Evolutionary conservation across 805 yeast genomes (phyloP), one percentile per base, ranked within the genome.

Genomic region (Priceomyces melissophilus): DNA sequence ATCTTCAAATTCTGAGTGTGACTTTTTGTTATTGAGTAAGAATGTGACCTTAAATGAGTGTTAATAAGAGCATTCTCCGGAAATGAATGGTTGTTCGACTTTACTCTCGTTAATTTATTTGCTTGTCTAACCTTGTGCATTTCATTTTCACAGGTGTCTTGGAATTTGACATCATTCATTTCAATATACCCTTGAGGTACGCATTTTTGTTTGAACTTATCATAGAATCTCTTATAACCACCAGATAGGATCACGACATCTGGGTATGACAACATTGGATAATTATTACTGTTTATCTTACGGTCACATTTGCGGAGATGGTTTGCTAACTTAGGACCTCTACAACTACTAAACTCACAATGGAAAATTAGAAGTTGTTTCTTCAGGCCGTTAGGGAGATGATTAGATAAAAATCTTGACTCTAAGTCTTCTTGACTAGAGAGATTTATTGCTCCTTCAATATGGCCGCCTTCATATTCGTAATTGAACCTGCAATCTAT

Each of bases 301-400:
- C 99, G 76, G 65, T 93, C 99, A 51, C 85, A 76, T 44, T 82
- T 82, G 46, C 99, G 71, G 42, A 93, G 72, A 58, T 88, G 89
- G 40, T 81, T 71, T 1, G 98, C 98, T 84, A 93, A 79, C 36
- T 84, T 68, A 3, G 99, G 99, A n/a, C 98, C 96, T 44, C 99
- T 73, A 57, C 84, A 87, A 4, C 95, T 79, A 30, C 95, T 84
- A 60, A 88, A 91, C 63, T 93, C 99, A 65, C 99, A 93, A 63
- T 93, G 97, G 69, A 93, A 91, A 9, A 93, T 73, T 5, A 91
- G 60, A 41, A 93, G 65, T 14, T 70, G 71, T 13, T 67, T 71
- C 39, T 42, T 42, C 43, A 49, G 23, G 51, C 49, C 15, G 37
- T 34, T 30, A n/a, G 35, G 35, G 15, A 34, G 31, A 10, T 32